These are phyloP conservation scores for Ceratocystis harringtonii DNA, from an alignment of 2,329 filamentous ascomycete genomes.

Conservation along the genomic window DNA sequence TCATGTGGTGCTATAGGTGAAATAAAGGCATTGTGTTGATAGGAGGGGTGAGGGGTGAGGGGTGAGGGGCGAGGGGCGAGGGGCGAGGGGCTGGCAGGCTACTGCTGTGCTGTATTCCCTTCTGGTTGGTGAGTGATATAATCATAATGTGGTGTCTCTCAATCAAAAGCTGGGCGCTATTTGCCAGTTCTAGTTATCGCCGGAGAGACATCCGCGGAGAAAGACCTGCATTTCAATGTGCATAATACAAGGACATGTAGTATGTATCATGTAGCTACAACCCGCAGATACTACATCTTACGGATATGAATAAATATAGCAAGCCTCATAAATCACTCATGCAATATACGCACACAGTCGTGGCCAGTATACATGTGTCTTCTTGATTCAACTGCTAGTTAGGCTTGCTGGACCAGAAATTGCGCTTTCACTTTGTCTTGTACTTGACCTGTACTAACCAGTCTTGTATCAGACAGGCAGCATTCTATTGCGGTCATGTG, in stretches of 20 bases:
- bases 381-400: not conserved
- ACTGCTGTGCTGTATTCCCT: not conserved
- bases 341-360: not conserved
- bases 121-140: not conserved
- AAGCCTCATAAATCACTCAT: not conserved
- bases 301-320: not conserved
- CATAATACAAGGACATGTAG: not conserved
- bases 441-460: not conserved
- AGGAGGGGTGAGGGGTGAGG: not conserved
- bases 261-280: not conserved
- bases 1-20: not conserved
- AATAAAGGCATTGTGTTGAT: not conserved
- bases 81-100: not conserved
- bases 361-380: not conserved
- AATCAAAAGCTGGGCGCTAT: not conserved
- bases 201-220: not conserved
- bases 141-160: not conserved
- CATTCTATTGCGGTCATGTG: not conserved
- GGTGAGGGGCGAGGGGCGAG: not conserved
- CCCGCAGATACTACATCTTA: too few relatives aligned
- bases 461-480: not conserved
- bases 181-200: not conserved
- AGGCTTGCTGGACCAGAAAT: not conserved
- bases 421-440: not conserved
- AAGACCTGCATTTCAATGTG: not conserved